Base-by-base conservation (phyloP, 2,329 filamentous ascomycete genomes). In the Fonsecaea erecta region DNA sequence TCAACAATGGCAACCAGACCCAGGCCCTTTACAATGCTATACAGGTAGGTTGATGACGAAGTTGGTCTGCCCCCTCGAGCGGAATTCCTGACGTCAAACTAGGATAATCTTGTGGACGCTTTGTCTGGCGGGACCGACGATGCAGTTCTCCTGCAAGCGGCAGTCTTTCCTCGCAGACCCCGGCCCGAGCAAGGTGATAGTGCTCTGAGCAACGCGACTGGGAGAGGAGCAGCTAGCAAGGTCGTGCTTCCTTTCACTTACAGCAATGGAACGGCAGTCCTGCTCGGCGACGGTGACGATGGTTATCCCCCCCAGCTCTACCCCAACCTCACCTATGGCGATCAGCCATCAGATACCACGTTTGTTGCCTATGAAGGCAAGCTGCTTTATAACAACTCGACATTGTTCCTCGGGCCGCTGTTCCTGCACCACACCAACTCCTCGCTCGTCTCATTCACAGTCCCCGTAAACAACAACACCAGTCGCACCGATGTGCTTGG, bases 401-500 rank as follows among this genome's bases (percentile, higher is more conserved):
- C 87, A 0, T 80, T 97, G 21, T 78, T 97, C 1, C 83, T 95
- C 0, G 93, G 93, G 0, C 92, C 92, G 0, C 82, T 91, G 62
- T 81, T 85, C 24, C 77, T 95, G 67, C 94, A 96, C 73, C 79
- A 30, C 28, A 30, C 84, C 53, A 86, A 87, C 0, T 90, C 89
- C 68, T 90, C 91, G 24, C 79, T 97, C 12, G 76, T 96, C 14
- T 96, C 92, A 2, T 81, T 96, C 65, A 96, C 92, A 0, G 78
- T 93, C 11, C 91, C 93, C 0, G 86, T 97, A 56, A 84, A 90
- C 64, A 67, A 64, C 12, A 87, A 89, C 74, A 89, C 88, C 70
- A 82, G 82, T 1, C 83, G 84, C 1, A 80, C 79, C 5, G 87
- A 90, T 66, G 85, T 93, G 0, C 81, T 97, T 4, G 93, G 91